A percentile compares a stretch with the other conserved stretches of the same genome.
Conservation (phyloP, 371 early-diverging fungal species). For the Blastocladiella emersonii region DNA sequence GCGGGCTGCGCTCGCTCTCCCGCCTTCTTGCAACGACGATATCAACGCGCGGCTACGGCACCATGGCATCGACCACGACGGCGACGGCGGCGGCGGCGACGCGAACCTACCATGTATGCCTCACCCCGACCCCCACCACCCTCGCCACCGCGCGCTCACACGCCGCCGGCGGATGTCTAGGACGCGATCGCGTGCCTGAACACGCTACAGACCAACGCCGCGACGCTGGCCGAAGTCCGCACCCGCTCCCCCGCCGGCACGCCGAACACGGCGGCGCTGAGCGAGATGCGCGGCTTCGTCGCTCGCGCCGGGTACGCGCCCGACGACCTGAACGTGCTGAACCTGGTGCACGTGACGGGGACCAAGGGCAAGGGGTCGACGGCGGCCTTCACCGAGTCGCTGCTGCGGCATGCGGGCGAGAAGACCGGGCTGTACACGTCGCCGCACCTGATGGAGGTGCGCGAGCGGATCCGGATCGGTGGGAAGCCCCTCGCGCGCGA, state of each 20-base stretch:
- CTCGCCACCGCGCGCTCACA: no score
- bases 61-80: no score
- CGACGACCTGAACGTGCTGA: constrained; percentile 11
- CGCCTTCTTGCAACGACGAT: no score
- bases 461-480: constrained; percentile 87
- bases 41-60: no score
- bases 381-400: constrained; percentile 36
- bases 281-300: constrained; percentile 51
- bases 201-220: constrained; percentile 64
- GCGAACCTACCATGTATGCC: no score
- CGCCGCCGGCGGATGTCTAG: constrained; percentile 17
- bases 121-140: no score
- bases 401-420: constrained; percentile 25
- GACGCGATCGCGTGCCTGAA: constrained; percentile 61
- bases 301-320: constrained; percentile 57
- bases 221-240: constrained; percentile 52
- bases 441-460: constrained; percentile 80
- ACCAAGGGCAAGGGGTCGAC: constrained; percentile 75
- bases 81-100: no score
- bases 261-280: neutral
- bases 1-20: no score
- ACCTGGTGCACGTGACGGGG: constrained; percentile 57
- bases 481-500: constrained; percentile 63
- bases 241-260: neutral
- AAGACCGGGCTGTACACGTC: constrained; percentile 63